Conservation (phyloP, 345 rosid species). For the Salix suchowensis region DNA sequence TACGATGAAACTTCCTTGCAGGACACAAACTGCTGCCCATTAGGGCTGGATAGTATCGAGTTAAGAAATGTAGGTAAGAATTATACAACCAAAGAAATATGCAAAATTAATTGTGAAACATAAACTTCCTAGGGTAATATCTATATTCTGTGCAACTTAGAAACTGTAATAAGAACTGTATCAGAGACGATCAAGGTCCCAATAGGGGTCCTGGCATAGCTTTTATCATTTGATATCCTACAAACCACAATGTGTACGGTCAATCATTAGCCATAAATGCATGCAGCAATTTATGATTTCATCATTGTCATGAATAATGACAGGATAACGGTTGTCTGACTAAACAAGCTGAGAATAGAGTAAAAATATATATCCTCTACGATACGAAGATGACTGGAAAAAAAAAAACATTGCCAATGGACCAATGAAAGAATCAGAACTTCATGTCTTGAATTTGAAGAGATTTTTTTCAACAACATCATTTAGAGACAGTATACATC, state of each 20-base stretch:
- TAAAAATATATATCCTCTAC: background rate
- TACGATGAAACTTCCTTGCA: constrained; percentile 61
- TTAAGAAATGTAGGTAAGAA: constrained; percentile 22
- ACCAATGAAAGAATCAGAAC: background rate
- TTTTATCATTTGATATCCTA: background rate
- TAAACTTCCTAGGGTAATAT: background rate
- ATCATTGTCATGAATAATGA: background rate
- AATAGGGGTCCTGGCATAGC: background rate
- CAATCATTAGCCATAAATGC: background rate
- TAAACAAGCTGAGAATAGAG: background rate
- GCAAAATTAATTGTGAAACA: background rate
- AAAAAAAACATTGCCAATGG: background rate
- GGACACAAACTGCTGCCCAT: constrained; percentile 65
- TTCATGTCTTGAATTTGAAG: background rate
- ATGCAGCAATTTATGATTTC: background rate
- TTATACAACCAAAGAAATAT: constrained; percentile 1
- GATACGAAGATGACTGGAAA: background rate
- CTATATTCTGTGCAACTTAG: background rate
- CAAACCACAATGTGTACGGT: background rate
- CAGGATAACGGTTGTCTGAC: background rate
- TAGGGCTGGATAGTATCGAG: constrained; percentile 51
- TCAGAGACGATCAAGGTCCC: background rate
- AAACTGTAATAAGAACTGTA: background rate
- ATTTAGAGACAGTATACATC: background rate
- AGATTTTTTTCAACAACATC: background rate